Conservation (phyloP, 371 early-diverging fungal genomes). For the Blastocladiella emersonii region DNA sequence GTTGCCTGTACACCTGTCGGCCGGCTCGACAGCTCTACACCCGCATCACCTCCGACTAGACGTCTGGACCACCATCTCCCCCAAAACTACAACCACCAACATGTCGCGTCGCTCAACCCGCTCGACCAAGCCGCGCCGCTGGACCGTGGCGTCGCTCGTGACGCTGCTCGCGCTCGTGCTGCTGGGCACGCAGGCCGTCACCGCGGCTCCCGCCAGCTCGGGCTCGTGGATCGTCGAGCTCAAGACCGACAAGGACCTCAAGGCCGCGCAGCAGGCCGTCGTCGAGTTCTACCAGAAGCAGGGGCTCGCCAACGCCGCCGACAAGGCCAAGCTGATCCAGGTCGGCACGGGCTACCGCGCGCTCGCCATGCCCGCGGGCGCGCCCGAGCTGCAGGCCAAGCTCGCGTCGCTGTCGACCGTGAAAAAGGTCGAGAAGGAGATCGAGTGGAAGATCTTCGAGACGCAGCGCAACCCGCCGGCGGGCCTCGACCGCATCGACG, state of each 20-base stretch:
- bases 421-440: neutral
- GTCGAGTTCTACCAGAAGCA: neutral
- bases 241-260: neutral
- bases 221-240: constrained; percentile 1
- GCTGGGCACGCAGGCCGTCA: too few relatives aligned
- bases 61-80: too few relatives aligned
- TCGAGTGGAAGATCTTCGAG: neutral
- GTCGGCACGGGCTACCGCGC: neutral
- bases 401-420: neutral
- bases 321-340: too few relatives aligned
- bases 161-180: too few relatives aligned
- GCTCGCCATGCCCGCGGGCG: neutral
- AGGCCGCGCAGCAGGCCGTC: neutral
- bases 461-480: neutral
- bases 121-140: too few relatives aligned
- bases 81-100: too few relatives aligned
- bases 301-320: neutral
- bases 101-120: too few relatives aligned
- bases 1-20: too few relatives aligned
- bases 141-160: too few relatives aligned
- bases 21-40: too few relatives aligned
- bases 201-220: too few relatives aligned
- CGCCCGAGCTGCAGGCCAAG: neutral
- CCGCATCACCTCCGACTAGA: too few relatives aligned
- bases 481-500: neutral